Base-by-base conservation (phyloP, 2,329 filamentous ascomycete genomes). In the Niveomyces coronatus region DNA sequence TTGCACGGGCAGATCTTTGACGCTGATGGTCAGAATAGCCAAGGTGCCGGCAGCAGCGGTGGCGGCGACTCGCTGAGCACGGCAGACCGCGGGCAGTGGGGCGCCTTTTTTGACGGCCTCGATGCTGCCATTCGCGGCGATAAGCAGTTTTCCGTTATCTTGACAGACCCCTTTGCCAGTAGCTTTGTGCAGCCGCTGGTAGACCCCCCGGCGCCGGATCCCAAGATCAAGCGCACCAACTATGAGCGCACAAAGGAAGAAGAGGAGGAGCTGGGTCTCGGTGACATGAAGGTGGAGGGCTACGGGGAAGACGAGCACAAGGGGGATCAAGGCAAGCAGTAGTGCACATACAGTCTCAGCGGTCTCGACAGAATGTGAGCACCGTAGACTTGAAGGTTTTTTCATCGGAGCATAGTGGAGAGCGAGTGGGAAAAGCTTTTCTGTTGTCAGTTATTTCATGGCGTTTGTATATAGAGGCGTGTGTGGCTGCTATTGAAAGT, bases 121-220 rank as follows among this genome's bases (percentile, higher is more conserved):
- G 74, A 84, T 30, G 65, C 71, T 8, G 91, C 91, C 23, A 91
- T 95, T 54, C 73, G 71, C 35, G 89, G 88, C 39, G 74, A 87
- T 31, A 73, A 75, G 55, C 76, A 81, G 47, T 98, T 95, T 56
- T 86, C 79, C 5, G 69, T 96, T 41, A 71, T 91, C 5, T 71
- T 98, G 24, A 76, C 81, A 45, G 91, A 98, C 56, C 91, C 91
- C 1, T 67, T 96, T 45, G 91, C 88, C 9, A 85, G 84, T 57
- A 94, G 86, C 54, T 98, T 94, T 55, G 83, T 98, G 31, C 91
- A 98, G 64, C 85, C 88, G 52, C 71, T 94, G 43, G 83, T 86
- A 17, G 82, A 87, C 47, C 81, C 83, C 2, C 66, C 67, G 23
- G 52, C 70, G 32, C 63, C 67, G 0, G 91, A 98, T 54, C 81